A percentile compares a stretch with the other conserved stretches of the same genome.
phyloP scores from a whole-genome alignment of 495 filamentous ascomycete genomes.

The Tuber umbilicatum region DNA sequence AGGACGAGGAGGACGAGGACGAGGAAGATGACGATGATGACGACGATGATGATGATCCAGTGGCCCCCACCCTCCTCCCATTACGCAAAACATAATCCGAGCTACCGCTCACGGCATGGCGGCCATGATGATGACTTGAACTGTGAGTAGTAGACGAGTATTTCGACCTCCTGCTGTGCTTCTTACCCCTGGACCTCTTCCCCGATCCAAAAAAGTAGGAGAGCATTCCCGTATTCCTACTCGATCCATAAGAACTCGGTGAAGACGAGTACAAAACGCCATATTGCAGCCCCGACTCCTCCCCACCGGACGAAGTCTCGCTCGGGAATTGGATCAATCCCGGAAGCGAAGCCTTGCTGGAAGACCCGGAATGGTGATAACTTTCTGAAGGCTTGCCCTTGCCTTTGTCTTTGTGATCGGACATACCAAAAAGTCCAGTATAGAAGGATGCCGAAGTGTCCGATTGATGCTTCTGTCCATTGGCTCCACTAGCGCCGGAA shows the following conservation, averaged over 20 bases:
- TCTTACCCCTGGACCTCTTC: neutral
- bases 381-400: constrained; percentile 2
- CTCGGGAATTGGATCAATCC: constrained; percentile 19
- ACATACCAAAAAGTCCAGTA: constrained; percentile 17
- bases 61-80: neutral
- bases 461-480: constrained; percentile 5
- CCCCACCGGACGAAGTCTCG: constrained; percentile 15
- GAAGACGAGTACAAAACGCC: constrained; percentile 23
- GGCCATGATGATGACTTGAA: neutral
- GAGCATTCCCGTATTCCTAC: constrained; percentile 7
- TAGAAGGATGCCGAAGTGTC: constrained; percentile 24
- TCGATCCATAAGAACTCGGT: constrained; percentile 19
- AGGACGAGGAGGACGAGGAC: neutral
- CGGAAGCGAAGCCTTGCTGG: constrained; percentile 13
- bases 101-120: neutral
- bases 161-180: neutral
- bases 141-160: neutral
- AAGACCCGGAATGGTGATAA: constrained; percentile 14
- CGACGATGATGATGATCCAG: constrained; percentile 8
- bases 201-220: constrained; percentile 9
- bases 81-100: neutral
- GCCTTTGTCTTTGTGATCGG: constrained; percentile 11
- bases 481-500: neutral
- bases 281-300: constrained; percentile 22
- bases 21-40: constrained; percentile 9